Evolutionary conservation across 1,139 yeast species (phyloP), one percentile per base, ranked within the genome.

Genomic region (Hansenula lynferdii): DNA sequence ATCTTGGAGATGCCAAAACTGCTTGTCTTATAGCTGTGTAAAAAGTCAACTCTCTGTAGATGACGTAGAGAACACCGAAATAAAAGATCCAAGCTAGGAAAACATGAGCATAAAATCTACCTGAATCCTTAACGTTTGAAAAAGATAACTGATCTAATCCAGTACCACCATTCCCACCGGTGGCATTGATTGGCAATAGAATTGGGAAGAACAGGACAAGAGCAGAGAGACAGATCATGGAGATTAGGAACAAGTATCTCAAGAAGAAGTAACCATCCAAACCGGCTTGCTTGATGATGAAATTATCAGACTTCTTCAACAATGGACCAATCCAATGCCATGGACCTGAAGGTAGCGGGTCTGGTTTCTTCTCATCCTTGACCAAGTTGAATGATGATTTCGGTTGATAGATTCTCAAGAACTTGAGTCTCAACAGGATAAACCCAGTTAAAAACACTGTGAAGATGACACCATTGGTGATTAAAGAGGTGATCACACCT

Each of bases 91-190:
- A 85, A 4, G 92, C 80, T 39, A 86, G 64, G 44, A 92, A 73
- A 2, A 82, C 90, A 57, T 90, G 96, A 2, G 97, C 97, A 61
- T 78, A 92, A 61, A 83, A 85, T 42, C 95, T 72, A 38, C 72
- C 63, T 22, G 59, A 61, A 32, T n/a, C n/a, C n/a, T n/a, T n/a
- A n/a, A 81, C 77, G 57, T 92, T 89, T 28, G 94, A 75, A 55
- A 82, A 86, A 2, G 96, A 80, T 46, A 87, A 72, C 49, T 74
- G 71, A 60, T 92, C 92, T 48, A 92, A 73, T 3, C 97, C 97
- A 1, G 52, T 43, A 38, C 71, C 60, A 23, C 67, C 66, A 15
- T 67, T 69, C 27, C 89, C 87, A 45, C 75, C 69, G 4, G 77
- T 62, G 9, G 83, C 85, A 55, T 83, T 81, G 20, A 83, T 59